Evolutionary conservation across 2,329 filamentous ascomycete genomes (phyloP).

Genomic region (Moelleriella libera): DNA sequence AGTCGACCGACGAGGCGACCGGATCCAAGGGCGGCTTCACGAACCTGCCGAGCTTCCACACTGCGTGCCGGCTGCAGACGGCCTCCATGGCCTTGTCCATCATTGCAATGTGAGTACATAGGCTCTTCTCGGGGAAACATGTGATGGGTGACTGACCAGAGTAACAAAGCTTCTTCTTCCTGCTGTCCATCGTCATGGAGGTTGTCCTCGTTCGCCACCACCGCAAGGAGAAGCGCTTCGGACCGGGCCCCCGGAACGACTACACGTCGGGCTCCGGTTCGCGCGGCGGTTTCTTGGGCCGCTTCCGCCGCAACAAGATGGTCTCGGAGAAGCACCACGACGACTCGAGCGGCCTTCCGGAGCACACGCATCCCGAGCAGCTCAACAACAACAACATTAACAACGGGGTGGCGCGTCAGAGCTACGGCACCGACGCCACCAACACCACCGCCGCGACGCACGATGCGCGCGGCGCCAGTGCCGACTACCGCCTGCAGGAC

Average conservation of each 20-base stretch:
- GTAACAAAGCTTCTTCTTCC: conserved; percentile 52
- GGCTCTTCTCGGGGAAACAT: background rate
- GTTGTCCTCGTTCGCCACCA: conserved; percentile 54
- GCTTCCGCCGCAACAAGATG: conserved; percentile 13
- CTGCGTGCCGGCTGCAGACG: conserved; percentile 61
- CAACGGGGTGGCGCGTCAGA: conserved; percentile 16
- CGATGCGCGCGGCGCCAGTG: conserved; percentile 12
- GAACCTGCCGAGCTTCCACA: conserved; percentile 28
- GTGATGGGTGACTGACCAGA: background rate
- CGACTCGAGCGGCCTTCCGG: conserved; percentile 19
- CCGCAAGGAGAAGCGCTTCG: conserved; percentile 60
- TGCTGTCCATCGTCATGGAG: conserved; percentile 57
- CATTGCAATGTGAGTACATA: conserved; percentile 48
- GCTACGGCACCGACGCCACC: conserved; percentile 24
- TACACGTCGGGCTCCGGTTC: conserved; percentile 43
- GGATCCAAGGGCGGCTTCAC: conserved; percentile 29
- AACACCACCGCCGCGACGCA: conserved; percentile 19
- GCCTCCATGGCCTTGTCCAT: conserved; percentile 68
- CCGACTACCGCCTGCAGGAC: conserved; percentile 13
- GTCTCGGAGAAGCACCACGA: conserved; percentile 2
- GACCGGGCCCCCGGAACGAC: conserved; percentile 30
- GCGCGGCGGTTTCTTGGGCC: conserved; percentile 17
- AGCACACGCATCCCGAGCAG: conserved; percentile 25
- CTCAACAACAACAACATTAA: conserved; percentile 15
- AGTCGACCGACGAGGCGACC: conserved; percentile 34